phyloP scores from a whole-genome alignment of 1,284 basidiomycete genomes.

The Irpex sp. region DNA sequence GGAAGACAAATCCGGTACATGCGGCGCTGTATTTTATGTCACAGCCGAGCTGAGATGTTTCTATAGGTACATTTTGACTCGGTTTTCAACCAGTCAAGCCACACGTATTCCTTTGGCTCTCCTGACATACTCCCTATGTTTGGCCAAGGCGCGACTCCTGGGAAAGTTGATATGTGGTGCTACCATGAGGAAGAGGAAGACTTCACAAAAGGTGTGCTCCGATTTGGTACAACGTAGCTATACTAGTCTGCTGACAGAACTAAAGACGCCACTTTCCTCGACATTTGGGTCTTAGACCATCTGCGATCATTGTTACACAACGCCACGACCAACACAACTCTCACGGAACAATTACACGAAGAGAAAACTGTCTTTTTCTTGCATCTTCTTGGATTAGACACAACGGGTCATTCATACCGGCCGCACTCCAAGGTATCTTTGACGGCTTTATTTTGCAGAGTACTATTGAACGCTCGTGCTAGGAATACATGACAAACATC shows the following conservation, averaged over 20 bases:
- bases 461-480: background rate
- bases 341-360: constrained; percentile 49
- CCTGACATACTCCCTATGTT: constrained; percentile 94
- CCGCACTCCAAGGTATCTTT: constrained; percentile 70
- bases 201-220: constrained; percentile 68
- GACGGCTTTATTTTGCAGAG: background rate
- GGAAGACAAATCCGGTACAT: constrained; percentile 84
- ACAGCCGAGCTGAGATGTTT: background rate
- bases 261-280: constrained; percentile 74
- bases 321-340: constrained; percentile 46
- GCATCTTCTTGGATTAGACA: constrained; percentile 84
- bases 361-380: constrained; percentile 78
- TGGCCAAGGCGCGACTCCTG: constrained; percentile 65
- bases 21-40: background rate
- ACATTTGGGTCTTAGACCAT: constrained; percentile 78
- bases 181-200: constrained; percentile 82
- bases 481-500: constrained; percentile 89
- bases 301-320: constrained; percentile 60
- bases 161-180: constrained; percentile 72
- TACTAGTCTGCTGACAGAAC: background rate
- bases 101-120: constrained; percentile 83
- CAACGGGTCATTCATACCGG: constrained; percentile 84
- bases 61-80: constrained; percentile 82
- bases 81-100: constrained; percentile 80
- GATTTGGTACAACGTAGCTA: background rate